A percentile compares a stretch with the other conserved stretches of the same genome.
Conservation (phyloP, 2,329 filamentous ascomycete species). For the Mycogone perniciosa region DNA sequence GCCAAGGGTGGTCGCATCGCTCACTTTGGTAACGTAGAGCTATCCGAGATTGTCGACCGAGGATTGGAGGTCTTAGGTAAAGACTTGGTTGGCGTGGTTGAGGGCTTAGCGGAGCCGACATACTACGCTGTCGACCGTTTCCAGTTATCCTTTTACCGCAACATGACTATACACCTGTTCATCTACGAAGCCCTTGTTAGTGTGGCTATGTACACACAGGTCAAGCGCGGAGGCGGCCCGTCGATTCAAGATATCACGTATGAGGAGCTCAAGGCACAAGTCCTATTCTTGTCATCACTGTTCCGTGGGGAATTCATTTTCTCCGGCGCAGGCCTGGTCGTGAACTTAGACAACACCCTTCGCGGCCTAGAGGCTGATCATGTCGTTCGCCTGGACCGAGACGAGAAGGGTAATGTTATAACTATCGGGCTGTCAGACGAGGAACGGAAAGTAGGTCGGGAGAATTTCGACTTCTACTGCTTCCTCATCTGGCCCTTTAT, state of each 20-base stretch:
- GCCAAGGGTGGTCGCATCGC: constrained; percentile 88
- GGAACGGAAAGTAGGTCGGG: constrained; percentile 72
- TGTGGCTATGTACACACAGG: constrained; percentile 79
- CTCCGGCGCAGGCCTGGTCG: constrained; percentile 72
- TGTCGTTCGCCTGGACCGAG: constrained; percentile 62
- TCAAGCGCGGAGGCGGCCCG: constrained; percentile 86
- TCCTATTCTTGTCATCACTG: constrained; percentile 83
- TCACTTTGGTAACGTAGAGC: constrained; percentile 77
- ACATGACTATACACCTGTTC: constrained; percentile 99
- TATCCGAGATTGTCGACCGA: constrained; percentile 77
- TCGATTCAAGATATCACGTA: constrained; percentile 74
- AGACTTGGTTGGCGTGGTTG: constrained; percentile 74
- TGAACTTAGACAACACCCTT: constrained; percentile 77
- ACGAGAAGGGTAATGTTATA: constrained; percentile 49
- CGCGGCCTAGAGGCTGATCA: constrained; percentile 69
- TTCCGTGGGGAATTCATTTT: constrained; percentile 98
- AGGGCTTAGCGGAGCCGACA: constrained; percentile 79
- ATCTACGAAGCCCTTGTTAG: constrained; percentile 89
- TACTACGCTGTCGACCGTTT: constrained; percentile 95
- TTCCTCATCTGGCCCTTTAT: constrained; percentile 99
- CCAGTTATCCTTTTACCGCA: constrained; percentile 95
- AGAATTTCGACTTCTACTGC: constrained; percentile 98
- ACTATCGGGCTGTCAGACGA: constrained; percentile 67
- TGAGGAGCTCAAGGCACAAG: constrained; percentile 66
- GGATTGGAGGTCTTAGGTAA: constrained; percentile 88